Percentiles rank a stretch among this genome's conserved stretches.
phyloP scores from a whole-genome alignment of 2,329 filamentous ascomycete genomes.

The Aureobasidium sp. region DNA sequence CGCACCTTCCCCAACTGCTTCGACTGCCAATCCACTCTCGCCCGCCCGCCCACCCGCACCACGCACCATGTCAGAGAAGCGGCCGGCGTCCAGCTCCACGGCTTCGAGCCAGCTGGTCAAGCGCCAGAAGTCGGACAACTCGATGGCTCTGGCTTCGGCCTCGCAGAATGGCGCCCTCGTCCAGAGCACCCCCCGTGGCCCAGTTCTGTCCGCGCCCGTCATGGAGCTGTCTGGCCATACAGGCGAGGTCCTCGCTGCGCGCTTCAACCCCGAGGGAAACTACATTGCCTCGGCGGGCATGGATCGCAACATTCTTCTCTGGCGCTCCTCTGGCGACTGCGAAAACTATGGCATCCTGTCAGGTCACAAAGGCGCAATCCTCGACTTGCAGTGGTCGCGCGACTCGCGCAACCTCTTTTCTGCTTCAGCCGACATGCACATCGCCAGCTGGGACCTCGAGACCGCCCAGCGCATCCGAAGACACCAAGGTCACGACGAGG shows the following conservation, averaged over 20 bases:
- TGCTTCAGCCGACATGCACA: conserved; percentile 83
- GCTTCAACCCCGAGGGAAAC: conserved; percentile 82
- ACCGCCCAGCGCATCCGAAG: conserved; percentile 85
- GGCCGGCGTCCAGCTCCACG: conserved; percentile 78
- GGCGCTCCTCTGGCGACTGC: conserved; percentile 86
- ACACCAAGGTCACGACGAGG: conserved; percentile 87
- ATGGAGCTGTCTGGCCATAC: conserved; percentile 77
- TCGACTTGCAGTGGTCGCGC: conserved; percentile 94
- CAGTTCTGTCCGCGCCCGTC: conserved; percentile 75
- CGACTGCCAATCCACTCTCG: background rate
- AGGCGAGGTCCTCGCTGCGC: conserved; percentile 81
- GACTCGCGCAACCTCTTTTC: conserved; percentile 87
- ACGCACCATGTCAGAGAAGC: conserved; percentile 53
- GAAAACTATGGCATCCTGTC: conserved; percentile 86
- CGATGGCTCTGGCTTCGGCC: conserved; percentile 48
- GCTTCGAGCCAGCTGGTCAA: conserved; percentile 76
- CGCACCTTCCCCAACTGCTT: background rate
- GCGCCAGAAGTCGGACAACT: conserved; percentile 65
- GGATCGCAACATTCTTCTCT: conserved; percentile 87
- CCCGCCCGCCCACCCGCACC: background rate
- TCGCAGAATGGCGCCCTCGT: conserved; percentile 54
- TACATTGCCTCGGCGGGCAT: conserved; percentile 91
- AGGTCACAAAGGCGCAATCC: conserved; percentile 81
- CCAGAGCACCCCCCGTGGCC: conserved; percentile 63
- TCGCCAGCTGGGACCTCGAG: conserved; percentile 92